Evolutionary conservation across 225 moss, liverwort and hornwort species (phyloP), one percentile per base, ranked within the genome.

Genomic region (Polytrichum commune): DNA sequence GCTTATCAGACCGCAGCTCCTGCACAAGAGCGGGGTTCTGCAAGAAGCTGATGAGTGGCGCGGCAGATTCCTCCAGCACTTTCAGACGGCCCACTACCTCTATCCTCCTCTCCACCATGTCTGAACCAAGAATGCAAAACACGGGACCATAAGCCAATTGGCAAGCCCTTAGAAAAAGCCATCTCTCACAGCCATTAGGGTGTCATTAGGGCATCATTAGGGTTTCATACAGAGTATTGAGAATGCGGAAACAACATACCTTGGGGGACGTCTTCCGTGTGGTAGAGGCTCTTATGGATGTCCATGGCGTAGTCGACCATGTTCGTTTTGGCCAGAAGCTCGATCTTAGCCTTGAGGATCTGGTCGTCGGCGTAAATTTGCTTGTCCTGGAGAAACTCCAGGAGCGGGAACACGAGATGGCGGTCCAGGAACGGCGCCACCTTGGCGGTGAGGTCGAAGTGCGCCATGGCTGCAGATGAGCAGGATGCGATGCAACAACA

Each of bases 241-340:
- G 46, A 46, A 46, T 46, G 13, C 13, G 46, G 46, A 13, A 13
- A 13, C 13, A 46, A 77, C 81, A 26, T 71, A 96, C 97, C 97
- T 91, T 93, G 85, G n/a, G 95, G 97, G 0, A 98, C 95, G 38
- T 98, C 97, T 79, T 95, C 97, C 8, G 95, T 95, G 67, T 91
- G 92, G 60, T 98, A 98, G 67, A 98, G 71, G 76, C 90, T 90
- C 82, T 98, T 98, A 79, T 98, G 92, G 62, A 98, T 98, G 69
- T 98, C 97, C 94, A 98, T 95, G 68, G 92, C 92, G 65, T 98
- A 95, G 77, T 98, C 97, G 16, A 98, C 95, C 97, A 98, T 98
- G 55, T 98, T 98, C 8, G 97, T 98, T 84, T 95, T 98, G 33
- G 91, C 92, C 61, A 98, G 81, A 25, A 98, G 80, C 86, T 98